phyloP scores from a whole-genome alignment of 106 monocot species.

The Dendrobium catenatum region DNA sequence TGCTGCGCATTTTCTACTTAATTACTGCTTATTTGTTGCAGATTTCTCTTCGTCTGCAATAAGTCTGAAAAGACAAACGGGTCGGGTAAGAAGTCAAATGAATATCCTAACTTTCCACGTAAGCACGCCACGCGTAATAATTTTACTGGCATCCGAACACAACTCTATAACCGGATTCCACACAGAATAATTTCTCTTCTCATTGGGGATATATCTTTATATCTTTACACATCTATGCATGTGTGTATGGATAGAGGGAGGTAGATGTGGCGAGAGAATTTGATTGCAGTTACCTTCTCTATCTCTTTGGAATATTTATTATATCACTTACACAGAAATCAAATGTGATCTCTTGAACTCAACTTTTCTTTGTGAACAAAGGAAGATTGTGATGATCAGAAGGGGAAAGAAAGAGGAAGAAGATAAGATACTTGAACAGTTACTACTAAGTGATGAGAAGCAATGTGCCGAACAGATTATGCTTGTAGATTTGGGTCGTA shows the following conservation, averaged over 20 bases:
- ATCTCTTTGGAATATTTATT: not conserved
- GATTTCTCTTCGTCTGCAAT: too few relatives aligned
- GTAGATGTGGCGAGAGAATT: not conserved
- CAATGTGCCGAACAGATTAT: conserved; percentile 16
- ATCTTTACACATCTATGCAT: not conserved
- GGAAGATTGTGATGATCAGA: conserved; percentile 11
- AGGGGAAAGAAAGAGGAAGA: conserved; percentile 13
- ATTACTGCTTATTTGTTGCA: too few relatives aligned
- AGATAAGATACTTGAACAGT: conserved; percentile 15
- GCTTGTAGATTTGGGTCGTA: conserved; percentile 16
- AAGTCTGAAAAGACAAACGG: too few relatives aligned
- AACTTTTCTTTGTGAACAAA: conserved; percentile 1
- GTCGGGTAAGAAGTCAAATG: too few relatives aligned
- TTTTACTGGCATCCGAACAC: too few relatives aligned
- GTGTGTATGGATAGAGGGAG: not conserved
- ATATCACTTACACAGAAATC: not conserved
- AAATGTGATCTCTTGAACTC: not conserved
- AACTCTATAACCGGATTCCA: too few relatives aligned
- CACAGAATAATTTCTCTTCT: not conserved
- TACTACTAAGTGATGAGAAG: conserved; percentile 10
- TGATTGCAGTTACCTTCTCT: not conserved
- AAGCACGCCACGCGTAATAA: too few relatives aligned
- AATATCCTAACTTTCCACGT: too few relatives aligned
- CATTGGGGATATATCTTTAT: not conserved
- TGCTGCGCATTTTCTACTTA: too few relatives aligned